Percentiles rank a stretch among this genome's conserved stretches.
phyloP scores from a whole-genome alignment of 371 early-diverging fungal genomes.

The Funneliformis caledonium region DNA sequence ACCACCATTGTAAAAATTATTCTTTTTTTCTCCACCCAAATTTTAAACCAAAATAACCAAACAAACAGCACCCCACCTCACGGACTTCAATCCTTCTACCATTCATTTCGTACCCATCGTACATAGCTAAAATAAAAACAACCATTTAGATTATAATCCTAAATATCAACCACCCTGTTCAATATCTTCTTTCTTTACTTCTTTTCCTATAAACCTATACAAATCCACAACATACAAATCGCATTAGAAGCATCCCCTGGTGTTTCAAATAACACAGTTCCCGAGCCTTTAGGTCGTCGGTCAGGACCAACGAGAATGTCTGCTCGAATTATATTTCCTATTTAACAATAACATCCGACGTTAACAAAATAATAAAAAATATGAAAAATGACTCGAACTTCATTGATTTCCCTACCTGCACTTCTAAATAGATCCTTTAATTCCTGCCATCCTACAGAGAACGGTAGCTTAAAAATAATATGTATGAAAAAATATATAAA shows the following conservation, averaged over 20 bases:
- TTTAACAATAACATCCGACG: neutral
- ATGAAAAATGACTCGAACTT: conserved; percentile 37
- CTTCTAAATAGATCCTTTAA: conserved; percentile 77
- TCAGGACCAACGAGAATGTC: conserved; percentile 69
- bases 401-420: conserved; percentile 53
- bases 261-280: conserved; percentile 73
- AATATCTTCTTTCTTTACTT: neutral
- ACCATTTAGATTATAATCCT: conserved; percentile 41
- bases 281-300: conserved; percentile 69
- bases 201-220: conserved; percentile 4
- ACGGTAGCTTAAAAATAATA: conserved; percentile 61
- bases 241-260: conserved; percentile 66
- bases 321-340: conserved; percentile 59
- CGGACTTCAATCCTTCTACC: conserved; percentile 78
- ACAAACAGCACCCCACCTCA: conserved; percentile 60
- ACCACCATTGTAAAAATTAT: conserved; percentile 1
- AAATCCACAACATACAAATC: conserved; percentile 60
- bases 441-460: conserved; percentile 76
- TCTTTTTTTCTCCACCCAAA: conserved; percentile 35
- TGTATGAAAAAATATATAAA: neutral
- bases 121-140: conserved; percentile 58
- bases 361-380: neutral
- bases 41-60: conserved; percentile 37
- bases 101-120: conserved; percentile 79
- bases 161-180: conserved; percentile 38